Conservation (phyloP, 768 basidiomycete species). For the Crepidotus variabilis region DNA sequence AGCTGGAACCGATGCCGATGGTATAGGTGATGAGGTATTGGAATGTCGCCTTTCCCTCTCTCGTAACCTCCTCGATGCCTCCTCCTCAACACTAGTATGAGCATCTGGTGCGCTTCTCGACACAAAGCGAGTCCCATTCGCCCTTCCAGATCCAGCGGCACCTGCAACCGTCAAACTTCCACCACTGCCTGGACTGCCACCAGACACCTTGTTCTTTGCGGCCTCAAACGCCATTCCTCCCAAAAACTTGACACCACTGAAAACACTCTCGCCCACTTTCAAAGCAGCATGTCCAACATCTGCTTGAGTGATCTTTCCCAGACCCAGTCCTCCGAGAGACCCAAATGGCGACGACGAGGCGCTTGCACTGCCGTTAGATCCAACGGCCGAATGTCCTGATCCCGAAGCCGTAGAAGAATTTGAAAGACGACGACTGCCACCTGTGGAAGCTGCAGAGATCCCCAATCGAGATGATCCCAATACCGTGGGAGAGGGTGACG, state of each 20-base stretch:
- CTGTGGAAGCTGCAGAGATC: slow-evolving; percentile 1
- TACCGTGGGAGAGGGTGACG: slow-evolving; percentile 19
- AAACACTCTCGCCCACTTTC: slow-evolving; percentile 56
- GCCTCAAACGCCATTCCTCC: slow-evolving; percentile 60
- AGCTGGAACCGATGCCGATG: not conserved
- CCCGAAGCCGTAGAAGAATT: slow-evolving; percentile 17
- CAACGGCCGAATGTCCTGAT: not conserved
- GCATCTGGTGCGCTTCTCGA: slow-evolving; percentile 62
- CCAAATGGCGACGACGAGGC: slow-evolving; percentile 19
- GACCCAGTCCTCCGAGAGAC: slow-evolving; percentile 9
- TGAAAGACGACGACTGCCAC: slow-evolving; percentile 12
- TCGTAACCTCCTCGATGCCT: slow-evolving; percentile 9
- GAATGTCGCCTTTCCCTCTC: slow-evolving; percentile 22
- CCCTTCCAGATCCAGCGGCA: slow-evolving; percentile 3
- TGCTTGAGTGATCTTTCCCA: slow-evolving; percentile 32
- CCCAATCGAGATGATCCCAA: slow-evolving; percentile 7
- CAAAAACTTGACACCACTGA: slow-evolving; percentile 61
- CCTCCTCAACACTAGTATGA: slow-evolving; percentile 9
- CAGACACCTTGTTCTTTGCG: slow-evolving; percentile 33
- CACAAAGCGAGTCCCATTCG: slow-evolving; percentile 39
- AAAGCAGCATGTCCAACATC: slow-evolving; percentile 50
- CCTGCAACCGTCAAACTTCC: slow-evolving; percentile 10
- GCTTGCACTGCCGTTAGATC: slow-evolving; percentile 1
- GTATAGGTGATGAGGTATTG: slow-evolving; percentile 7
- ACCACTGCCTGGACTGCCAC: slow-evolving; percentile 5